Evolutionary conservation across 352 stramenopile species (phyloP), one percentile per base, ranked within the genome.

Genomic region (Phytophthora brassicae): DNA sequence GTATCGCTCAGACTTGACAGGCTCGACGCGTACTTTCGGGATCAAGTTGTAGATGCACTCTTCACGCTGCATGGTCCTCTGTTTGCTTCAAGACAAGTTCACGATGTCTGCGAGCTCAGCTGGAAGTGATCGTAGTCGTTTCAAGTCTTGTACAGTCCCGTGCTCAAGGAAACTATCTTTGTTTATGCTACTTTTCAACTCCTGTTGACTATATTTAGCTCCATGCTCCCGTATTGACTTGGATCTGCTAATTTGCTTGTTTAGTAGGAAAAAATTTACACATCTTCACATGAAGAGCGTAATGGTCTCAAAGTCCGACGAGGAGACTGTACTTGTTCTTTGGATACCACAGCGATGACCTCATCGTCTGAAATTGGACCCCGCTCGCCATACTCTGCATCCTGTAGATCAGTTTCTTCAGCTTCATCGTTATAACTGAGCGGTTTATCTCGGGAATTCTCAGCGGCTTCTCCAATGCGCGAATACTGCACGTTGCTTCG

Each of bases 11-110:
- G 88, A 84, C 71, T 98, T 98, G 14, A 62, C 61, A 20, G 76
- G 66, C 26, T 79, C 62, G 52, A 84, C 72, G 36, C 77, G 69
- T 29, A 90, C 72, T 50, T 86, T 75, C 7, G 90, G 88, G 58
- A 97, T 94, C 48, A 96, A 77, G 72, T 97, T 97, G 74, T 93
- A 97, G 69, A 97, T 97, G 72, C 84, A 90, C 65, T 93, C 84
- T 29, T 92, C 84, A n/a, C 84, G 79, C 68, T 90, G 83, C 83
- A 90, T 90, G 42, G 38, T 62, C 44, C 45, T 57, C 23, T 31
- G 19, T 38, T 28, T 11, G 24, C 20, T 22, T 33, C 19, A 31
- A 55, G 31, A 43, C 19, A 56, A 35, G 33, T 35, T 26, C 8
- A 17, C 31, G 28, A 46, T 48, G 31, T 47, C 19, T 53, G n/a